phyloP scores from a whole-genome alignment of 2,329 filamentous ascomycete genomes.

The Pleurostoma richardsiae region DNA sequence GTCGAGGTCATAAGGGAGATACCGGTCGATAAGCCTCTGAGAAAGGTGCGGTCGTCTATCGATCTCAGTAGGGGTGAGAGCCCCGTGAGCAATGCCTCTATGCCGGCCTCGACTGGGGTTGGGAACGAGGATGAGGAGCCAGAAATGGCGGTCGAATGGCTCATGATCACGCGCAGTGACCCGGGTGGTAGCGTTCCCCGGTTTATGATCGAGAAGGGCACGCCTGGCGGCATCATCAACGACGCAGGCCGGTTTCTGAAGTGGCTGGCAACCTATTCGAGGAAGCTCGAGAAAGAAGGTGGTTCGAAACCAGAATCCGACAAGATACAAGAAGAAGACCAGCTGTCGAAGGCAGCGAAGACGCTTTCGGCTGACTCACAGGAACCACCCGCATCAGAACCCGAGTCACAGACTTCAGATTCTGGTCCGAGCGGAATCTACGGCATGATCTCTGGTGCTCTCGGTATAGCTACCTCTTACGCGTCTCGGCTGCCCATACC shows the following conservation, averaged over 20 bases:
- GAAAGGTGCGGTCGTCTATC: constrained; percentile 36
- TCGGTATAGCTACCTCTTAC: constrained; percentile 44
- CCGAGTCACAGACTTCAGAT: constrained; percentile 16
- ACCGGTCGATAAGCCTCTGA: constrained; percentile 43
- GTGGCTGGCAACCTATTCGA: constrained; percentile 52
- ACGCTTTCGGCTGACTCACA: constrained; percentile 10
- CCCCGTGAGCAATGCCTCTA: constrained; percentile 31
- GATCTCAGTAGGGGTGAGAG: constrained; percentile 30
- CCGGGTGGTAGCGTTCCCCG: constrained; percentile 83
- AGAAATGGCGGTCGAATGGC: constrained; percentile 67
- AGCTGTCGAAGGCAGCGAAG: constrained; percentile 18
- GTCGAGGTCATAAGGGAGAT: constrained; percentile 89
- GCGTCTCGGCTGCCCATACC: constrained; percentile 29
- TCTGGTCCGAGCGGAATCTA: constrained; percentile 43
- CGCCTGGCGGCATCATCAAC: constrained; percentile 71
- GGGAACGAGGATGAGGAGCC: constrained; percentile 23
- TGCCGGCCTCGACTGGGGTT: constrained; percentile 19
- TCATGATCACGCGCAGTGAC: constrained; percentile 88
- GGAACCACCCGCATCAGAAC: neutral
- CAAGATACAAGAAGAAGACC: constrained; percentile 19
- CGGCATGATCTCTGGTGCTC: constrained; percentile 48
- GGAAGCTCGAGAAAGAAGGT: neutral
- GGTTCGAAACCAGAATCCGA: constrained; percentile 16
- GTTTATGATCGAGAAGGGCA: constrained; percentile 88
- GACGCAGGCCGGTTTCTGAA: constrained; percentile 79